phyloP scores from a whole-genome alignment of 1,139 yeast genomes.

The Candida tetrigidarum region DNA sequence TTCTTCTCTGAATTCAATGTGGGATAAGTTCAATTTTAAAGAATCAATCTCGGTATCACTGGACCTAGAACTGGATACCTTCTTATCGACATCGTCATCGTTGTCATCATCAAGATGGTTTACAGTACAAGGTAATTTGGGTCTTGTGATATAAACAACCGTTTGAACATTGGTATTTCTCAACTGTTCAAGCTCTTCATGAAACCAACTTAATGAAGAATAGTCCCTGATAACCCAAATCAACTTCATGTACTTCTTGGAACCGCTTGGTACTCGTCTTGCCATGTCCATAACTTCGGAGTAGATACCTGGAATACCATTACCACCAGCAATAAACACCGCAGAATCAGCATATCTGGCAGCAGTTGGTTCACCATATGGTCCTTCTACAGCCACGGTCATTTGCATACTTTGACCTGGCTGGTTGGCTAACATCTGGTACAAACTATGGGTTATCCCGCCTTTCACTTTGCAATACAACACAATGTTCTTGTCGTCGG shows the following conservation, averaged over 20 bases:
- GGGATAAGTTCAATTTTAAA: conserved; percentile 20
- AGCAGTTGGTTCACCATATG: conserved; percentile 39
- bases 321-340: conserved; percentile 49
- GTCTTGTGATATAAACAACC: conserved; percentile 50
- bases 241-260: conserved; percentile 47
- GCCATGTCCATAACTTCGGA: conserved; percentile 39
- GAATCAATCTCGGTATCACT: conserved; percentile 23
- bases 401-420: conserved; percentile 31
- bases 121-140: conserved; percentile 17
- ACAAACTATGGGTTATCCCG: conserved; percentile 41
- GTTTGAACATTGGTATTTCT: conserved; percentile 33
- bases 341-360: conserved; percentile 36
- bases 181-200: conserved; percentile 47
- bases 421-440: conserved; percentile 29
- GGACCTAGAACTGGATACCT: too few relatives aligned
- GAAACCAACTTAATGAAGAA: conserved; percentile 52
- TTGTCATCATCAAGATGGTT: not conserved
- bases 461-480: conserved; percentile 39
- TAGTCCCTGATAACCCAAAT: conserved; percentile 57
- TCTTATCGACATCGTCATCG: conserved; percentile 5
- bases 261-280: conserved; percentile 44
- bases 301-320: conserved; percentile 48
- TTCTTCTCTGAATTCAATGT: conserved; percentile 31
- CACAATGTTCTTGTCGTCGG: conserved; percentile 20
- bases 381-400: conserved; percentile 44